Conservation (phyloP, 2,329 filamentous ascomycete genomes). For the Triangularia setosa region DNA sequence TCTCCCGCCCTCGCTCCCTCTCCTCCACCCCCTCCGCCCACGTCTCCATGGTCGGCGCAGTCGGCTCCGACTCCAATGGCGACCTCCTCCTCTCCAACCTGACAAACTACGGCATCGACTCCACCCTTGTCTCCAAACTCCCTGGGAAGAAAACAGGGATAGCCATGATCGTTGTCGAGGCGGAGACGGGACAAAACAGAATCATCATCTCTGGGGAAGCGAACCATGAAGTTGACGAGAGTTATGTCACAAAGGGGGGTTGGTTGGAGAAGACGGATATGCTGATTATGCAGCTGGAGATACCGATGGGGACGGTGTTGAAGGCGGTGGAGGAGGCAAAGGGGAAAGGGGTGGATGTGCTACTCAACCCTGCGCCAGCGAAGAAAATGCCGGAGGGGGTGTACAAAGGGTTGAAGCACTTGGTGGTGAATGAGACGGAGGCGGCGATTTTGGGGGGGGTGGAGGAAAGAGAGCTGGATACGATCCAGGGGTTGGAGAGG, state of each 20-base stretch:
- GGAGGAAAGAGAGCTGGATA: constrained; percentile 46
- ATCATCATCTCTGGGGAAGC: constrained; percentile 69
- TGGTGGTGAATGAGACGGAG: constrained; percentile 90
- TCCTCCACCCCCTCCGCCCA: constrained; percentile 36
- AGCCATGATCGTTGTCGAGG: constrained; percentile 73
- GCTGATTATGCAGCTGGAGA: constrained; percentile 75
- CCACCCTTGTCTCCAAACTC: constrained; percentile 45
- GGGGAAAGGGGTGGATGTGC: constrained; percentile 52
- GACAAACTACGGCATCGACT: constrained; percentile 58
- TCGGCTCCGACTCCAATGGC: constrained; percentile 67
- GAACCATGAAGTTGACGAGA: constrained; percentile 50
- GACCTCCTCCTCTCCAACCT: constrained; percentile 56
- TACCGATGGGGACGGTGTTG: constrained; percentile 63
- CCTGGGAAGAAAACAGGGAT: constrained; percentile 58
- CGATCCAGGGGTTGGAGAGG: constrained; percentile 39
- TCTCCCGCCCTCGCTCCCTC: constrained; percentile 53
- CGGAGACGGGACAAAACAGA: constrained; percentile 68
- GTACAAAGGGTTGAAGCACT: constrained; percentile 66
- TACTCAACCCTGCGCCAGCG: constrained; percentile 85
- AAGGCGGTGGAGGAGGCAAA: constrained; percentile 53
- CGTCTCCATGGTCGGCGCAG: constrained; percentile 70
- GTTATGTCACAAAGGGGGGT: constrained; percentile 32
- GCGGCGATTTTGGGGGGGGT: constrained; percentile 66
- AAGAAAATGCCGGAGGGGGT: constrained; percentile 61
- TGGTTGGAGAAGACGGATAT: constrained; percentile 46